A percentile compares a stretch with the other conserved stretches of the same genome.
These are phyloP conservation scores for Colletotrichum truncatum DNA, from an alignment of 2,329 filamentous ascomycete genomes.

Conservation along the genomic window DNA sequence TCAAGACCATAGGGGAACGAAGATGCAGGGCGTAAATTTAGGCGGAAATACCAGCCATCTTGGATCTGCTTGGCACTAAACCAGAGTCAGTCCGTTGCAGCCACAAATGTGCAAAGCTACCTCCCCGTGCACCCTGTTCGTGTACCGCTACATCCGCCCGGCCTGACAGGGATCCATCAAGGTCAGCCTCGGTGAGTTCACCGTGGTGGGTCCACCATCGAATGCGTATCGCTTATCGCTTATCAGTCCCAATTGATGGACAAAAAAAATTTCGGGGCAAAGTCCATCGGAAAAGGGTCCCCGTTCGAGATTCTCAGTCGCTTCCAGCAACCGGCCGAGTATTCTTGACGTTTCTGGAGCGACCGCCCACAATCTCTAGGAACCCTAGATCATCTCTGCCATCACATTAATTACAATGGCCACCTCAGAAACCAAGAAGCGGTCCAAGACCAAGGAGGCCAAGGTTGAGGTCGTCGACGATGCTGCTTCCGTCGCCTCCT, in stretches of 20 bases:
- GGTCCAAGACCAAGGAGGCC: not conserved
- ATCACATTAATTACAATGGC: not conserved
- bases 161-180: not conserved
- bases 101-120: not conserved
- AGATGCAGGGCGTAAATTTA: slow-evolving; percentile 7
- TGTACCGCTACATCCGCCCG: not conserved
- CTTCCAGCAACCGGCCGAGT: not conserved
- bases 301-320: not conserved
- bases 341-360: not conserved
- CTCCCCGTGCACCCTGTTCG: not conserved
- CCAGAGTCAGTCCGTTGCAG: slow-evolving; percentile 18
- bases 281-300: slow-evolving; percentile 1
- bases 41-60: slow-evolving; percentile 9
- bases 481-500: slow-evolving; percentile 6
- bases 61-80: not conserved
- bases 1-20: not conserved
- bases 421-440: not conserved
- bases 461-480: not conserved
- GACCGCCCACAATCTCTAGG: not conserved
- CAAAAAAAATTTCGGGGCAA: slow-evolving; percentile 23
- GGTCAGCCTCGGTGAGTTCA: slow-evolving; percentile 13
- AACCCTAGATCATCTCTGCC: not conserved
- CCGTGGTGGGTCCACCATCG: not conserved
- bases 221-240: slow-evolving; percentile 25
- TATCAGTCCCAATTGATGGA: slow-evolving; percentile 5